These are phyloP conservation scores for Artemisia annua DNA, from an alignment of 129 eudicot species.

Conservation along the genomic window DNA sequence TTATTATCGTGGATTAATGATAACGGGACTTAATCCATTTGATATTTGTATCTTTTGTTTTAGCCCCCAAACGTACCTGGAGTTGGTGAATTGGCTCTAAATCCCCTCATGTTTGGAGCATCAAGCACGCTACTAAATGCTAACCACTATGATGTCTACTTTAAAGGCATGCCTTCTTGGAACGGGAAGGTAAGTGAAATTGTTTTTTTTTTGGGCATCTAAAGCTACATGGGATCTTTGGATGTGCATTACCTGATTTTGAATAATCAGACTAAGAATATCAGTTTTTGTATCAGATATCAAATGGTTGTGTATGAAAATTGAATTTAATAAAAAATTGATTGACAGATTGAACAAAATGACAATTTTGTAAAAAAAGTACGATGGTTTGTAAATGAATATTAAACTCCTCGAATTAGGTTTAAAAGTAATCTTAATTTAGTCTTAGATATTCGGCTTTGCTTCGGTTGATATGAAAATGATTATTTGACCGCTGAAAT, in stretches of 20 bases:
- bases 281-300: too few species aligned
- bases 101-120: slow-evolving; percentile 91
- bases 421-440: too few species aligned
- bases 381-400: too few species aligned
- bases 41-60: slow-evolving; percentile 10
- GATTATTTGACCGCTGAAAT: neutral
- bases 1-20: neutral
- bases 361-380: too few species aligned
- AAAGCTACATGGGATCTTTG: neutral
- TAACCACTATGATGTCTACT: slow-evolving; percentile 79
- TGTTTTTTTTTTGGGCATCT: neutral
- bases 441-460: too few species aligned
- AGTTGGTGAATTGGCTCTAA: slow-evolving; percentile 86
- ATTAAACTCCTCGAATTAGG: too few species aligned
- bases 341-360: too few species aligned
- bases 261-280: too few species aligned
- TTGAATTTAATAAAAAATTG: too few species aligned
- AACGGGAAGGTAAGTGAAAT: slow-evolving; percentile 67
- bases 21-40: neutral
- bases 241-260: too few species aligned
- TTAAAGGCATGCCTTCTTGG: slow-evolving; percentile 84
- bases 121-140: slow-evolving; percentile 78
- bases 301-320: too few species aligned
- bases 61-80: slow-evolving; percentile 69
- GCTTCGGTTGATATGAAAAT: too few species aligned